Evolutionary conservation across 129 eudicot genomes (phyloP), one percentile per base, ranked within the genome.

Genomic region (Flaveria bidentis): DNA sequence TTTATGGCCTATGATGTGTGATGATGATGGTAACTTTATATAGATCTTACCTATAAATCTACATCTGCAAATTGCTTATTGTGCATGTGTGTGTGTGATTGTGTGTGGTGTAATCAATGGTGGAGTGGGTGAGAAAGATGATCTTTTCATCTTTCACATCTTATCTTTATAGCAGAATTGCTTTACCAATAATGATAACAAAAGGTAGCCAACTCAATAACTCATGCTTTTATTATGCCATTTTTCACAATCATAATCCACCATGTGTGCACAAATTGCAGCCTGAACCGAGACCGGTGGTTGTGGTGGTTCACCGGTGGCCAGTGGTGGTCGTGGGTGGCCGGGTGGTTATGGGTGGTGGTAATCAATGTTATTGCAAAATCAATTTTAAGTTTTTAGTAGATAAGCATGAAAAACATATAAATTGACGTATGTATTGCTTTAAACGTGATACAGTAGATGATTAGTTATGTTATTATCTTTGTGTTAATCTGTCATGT

Each of bases 61-160:
- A 76, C 12, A 45, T 45, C 39, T 33, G 13, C 52, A 76, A 49
- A 65, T 72, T 76, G 73, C 36, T 60, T 23, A 58, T 74, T 16
- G 47, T 75, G 71, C 71, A 30, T 49, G 72, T 50, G 72, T 66
- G 80, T 65, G 63, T 63, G 64, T 73, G 66, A 55, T 1, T 45
- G 71, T 74, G 71, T 63, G 50, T 46, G 72, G 44, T 44, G 78
- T 64, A 76, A 76, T 76, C 65, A 76, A 76, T 65, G 71, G 79
- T 75, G 73, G 80, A 64, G 80, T 76, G 62, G 80, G 80, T 76
- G 73, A 64, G 52, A 76, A 76, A 76, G 80, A 76, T 76, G 64
- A 15, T 26, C 57, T 39, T 60, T 74, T 42, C 68, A 74, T 61
- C 78, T 74, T 74, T 74, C 45, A 74, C 78, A 74, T 57, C 64